A percentile compares a stretch with the other conserved stretches of the same genome.
Evolutionary conservation across 2,329 filamentous ascomycete genomes (phyloP).

Genomic region (Talaromyces atroroseus): DNA sequence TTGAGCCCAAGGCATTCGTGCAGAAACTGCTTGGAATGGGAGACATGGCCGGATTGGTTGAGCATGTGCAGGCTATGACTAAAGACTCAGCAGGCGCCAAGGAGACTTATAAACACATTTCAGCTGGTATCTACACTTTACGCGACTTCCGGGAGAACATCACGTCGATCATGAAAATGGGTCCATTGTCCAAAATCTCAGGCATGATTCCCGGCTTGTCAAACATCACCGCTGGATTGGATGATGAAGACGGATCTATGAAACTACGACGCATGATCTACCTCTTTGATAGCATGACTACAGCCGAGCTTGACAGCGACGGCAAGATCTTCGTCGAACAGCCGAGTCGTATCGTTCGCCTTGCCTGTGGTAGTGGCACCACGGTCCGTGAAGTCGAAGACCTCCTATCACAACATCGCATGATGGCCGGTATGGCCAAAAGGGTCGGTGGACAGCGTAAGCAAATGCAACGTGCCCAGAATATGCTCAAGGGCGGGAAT

Average conservation of each 20-base stretch:
- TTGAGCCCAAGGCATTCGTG: constrained; percentile 87
- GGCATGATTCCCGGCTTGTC: constrained; percentile 97
- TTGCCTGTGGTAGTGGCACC: constrained; percentile 85
- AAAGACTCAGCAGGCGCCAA: constrained; percentile 74
- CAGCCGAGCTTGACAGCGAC: constrained; percentile 90
- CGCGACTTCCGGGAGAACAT: constrained; percentile 93
- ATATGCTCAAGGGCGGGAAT: constrained; percentile 83
- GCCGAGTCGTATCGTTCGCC: constrained; percentile 84
- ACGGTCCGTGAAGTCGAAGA: constrained; percentile 92
- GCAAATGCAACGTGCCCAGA: constrained; percentile 92
- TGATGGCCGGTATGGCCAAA: constrained; percentile 99
- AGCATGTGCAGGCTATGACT: constrained; percentile 93
- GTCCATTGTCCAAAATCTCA: constrained; percentile 91
- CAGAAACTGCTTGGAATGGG: constrained; percentile 95
- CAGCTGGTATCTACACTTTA: constrained; percentile 92
- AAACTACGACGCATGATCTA: constrained; percentile 98
- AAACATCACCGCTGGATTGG: constrained; percentile 90
- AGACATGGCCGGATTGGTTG: constrained; percentile 88
- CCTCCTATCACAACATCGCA: constrained; percentile 90
- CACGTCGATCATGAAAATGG: constrained; percentile 99
- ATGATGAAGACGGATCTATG: constrained; percentile 89
- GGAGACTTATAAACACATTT: constrained; percentile 98
- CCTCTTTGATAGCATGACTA: constrained; percentile 97
- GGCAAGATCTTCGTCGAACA: constrained; percentile 92
- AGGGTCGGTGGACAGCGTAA: constrained; percentile 98